phyloP scores from a whole-genome alignment of 495 filamentous ascomycete genomes.

The Aspergillus haitiensis region DNA sequence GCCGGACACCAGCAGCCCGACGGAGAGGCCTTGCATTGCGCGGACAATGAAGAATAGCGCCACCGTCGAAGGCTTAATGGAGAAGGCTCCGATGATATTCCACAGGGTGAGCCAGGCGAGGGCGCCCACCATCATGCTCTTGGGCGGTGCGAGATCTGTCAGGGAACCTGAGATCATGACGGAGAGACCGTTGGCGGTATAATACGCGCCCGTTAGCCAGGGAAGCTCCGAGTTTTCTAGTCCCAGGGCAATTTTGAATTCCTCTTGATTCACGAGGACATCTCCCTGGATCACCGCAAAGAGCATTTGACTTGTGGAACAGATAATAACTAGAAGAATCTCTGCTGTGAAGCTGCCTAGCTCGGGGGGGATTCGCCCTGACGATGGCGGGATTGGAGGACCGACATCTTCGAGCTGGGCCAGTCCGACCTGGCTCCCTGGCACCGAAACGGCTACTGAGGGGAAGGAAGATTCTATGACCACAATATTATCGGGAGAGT shows the following conservation, averaged over 20 bases:
- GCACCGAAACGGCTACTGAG: neutral
- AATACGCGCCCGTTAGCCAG: constrained; percentile 46
- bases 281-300: constrained; percentile 49
- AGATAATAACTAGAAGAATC: constrained; percentile 44
- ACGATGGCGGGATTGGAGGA: constrained; percentile 9
- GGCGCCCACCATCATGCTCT: constrained; percentile 43
- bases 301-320: constrained; percentile 47
- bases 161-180: constrained; percentile 48
- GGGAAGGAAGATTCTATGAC: neutral
- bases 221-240: constrained; percentile 42
- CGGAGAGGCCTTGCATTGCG: constrained; percentile 36
- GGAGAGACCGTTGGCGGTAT: constrained; percentile 43
- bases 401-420: constrained; percentile 8
- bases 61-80: constrained; percentile 28
- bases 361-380: constrained; percentile 35
- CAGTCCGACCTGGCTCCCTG: neutral
- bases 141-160: constrained; percentile 44
- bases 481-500: neutral
- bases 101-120: constrained; percentile 46
- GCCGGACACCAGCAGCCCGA: constrained; percentile 36
- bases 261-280: constrained; percentile 39
- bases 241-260: constrained; percentile 34
- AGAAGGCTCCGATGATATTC: constrained; percentile 44
- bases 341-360: constrained; percentile 36
- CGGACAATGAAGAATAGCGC: constrained; percentile 35